Evolutionary conservation across 352 stramenopile genomes (phyloP).

Genomic region (Globisporangium camurandrum): DNA sequence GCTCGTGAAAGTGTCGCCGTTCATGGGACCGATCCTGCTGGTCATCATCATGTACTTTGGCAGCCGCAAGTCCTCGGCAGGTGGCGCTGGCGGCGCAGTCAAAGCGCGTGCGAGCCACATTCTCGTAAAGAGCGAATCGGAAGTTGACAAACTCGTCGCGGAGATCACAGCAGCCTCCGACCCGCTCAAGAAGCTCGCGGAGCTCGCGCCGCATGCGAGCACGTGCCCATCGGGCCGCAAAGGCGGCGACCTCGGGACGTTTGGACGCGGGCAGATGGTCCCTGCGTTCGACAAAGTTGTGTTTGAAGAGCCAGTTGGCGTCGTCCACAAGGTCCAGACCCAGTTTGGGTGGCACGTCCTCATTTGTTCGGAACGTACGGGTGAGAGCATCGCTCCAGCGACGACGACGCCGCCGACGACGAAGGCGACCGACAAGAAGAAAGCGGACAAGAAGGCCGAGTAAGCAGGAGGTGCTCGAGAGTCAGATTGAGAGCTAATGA

Average conservation of each 20-base stretch:
- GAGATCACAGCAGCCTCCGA: conserved; percentile 47
- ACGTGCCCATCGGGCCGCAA: conserved; percentile 60
- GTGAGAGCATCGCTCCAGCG: too few species aligned
- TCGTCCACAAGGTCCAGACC: conserved; percentile 72
- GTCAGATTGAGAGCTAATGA: too few species aligned
- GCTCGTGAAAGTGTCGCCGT: conserved; percentile 37
- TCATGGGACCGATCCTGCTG: conserved; percentile 41
- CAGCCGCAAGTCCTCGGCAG: conserved; percentile 15
- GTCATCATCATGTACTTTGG: conserved; percentile 43
- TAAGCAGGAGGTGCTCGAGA: conserved; percentile 1
- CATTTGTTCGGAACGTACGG: conserved; percentile 50
- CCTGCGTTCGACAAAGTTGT: conserved; percentile 72
- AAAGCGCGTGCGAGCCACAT: conserved; percentile 67
- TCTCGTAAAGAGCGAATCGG: conserved; percentile 51
- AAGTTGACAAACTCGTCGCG: conserved; percentile 43
- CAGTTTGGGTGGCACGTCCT: conserved; percentile 79
- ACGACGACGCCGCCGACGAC: too few species aligned
- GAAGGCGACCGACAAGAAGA: conserved; percentile 24
- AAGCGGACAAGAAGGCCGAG: conserved; percentile 24
- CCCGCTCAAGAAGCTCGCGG: conserved; percentile 44
- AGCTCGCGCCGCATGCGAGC: conserved; percentile 60
- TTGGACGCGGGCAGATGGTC: conserved; percentile 71
- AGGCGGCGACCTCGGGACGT: conserved; percentile 58
- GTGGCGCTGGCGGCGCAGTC: conserved; percentile 20
- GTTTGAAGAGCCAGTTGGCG: conserved; percentile 52